phyloP scores from a whole-genome alignment of 2,329 filamentous ascomycete genomes.

The Hypoxylon sp. region DNA sequence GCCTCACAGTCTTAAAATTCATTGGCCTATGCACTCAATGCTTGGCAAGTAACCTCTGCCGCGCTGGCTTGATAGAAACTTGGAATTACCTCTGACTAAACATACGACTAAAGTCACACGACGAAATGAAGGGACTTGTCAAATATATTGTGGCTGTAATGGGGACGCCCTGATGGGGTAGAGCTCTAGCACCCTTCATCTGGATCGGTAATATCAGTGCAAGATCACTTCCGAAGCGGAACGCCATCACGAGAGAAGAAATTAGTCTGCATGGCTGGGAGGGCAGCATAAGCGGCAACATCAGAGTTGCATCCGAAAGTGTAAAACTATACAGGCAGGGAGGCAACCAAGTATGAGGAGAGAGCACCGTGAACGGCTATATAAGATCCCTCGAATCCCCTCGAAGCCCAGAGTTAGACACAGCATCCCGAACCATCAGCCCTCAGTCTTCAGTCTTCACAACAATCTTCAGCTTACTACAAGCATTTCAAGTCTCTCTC shows the following conservation, averaged over 20 bases:
- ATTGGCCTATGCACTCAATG: neutral
- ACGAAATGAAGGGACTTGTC: conserved; percentile 25
- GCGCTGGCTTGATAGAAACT: conserved; percentile 37
- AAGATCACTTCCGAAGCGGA: conserved; percentile 24
- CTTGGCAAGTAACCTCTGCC: conserved; percentile 11
- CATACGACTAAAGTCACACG: conserved; percentile 36
- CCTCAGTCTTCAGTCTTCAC: conserved; percentile 26
- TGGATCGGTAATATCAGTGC: conserved; percentile 29
- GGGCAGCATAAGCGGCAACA: conserved; percentile 8
- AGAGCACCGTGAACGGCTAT: conserved; percentile 22
- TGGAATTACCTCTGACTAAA: conserved; percentile 23
- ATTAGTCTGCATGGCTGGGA: conserved; percentile 21
- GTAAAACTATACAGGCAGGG: conserved; percentile 1
- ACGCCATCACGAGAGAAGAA: conserved; percentile 23
- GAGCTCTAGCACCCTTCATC: conserved; percentile 11
- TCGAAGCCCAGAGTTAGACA: conserved; percentile 20
- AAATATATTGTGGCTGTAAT: conserved; percentile 18
- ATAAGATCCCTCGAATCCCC: conserved; percentile 22
- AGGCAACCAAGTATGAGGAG: neutral
- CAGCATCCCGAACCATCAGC: conserved; percentile 36
- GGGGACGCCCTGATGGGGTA: conserved; percentile 8
- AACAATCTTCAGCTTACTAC: conserved; percentile 32
- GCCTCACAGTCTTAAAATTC: neutral
- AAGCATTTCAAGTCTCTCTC: conserved; percentile 18
- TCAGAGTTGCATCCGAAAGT: conserved; percentile 16